A percentile compares a stretch with the other conserved stretches of the same genome.
These are phyloP conservation scores for Oidiodendron maius DNA, from an alignment of 495 filamentous ascomycete genomes.

Conservation along the genomic window DNA sequence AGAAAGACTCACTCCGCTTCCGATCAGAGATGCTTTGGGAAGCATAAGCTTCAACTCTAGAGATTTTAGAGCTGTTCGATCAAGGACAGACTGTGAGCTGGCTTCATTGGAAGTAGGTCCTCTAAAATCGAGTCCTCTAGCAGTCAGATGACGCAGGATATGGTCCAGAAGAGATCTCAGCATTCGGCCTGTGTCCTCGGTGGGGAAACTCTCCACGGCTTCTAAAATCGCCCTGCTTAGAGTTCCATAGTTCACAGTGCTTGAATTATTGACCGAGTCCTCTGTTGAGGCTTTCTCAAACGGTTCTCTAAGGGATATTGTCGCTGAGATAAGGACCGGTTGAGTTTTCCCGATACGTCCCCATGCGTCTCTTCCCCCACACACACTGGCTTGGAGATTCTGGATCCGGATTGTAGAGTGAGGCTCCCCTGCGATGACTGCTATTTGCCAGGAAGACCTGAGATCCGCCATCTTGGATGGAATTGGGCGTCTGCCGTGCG, in stretches of 20 bases:
- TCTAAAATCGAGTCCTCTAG: too few species aligned
- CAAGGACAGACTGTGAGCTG: conserved; percentile 14
- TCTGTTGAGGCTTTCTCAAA: conserved; percentile 40
- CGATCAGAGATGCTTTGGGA: conserved; percentile 49
- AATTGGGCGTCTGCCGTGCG: too few species aligned
- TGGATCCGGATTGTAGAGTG: conserved; percentile 38
- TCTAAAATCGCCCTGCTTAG: conserved; percentile 47
- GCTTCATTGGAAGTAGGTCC: neutral
- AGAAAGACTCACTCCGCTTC: conserved; percentile 37
- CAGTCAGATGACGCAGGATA: neutral
- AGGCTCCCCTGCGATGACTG: neutral
- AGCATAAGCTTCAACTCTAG: conserved; percentile 36
- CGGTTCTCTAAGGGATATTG: conserved; percentile 35
- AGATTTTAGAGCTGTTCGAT: conserved; percentile 18
- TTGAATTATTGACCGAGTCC: conserved; percentile 39
- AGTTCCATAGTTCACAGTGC: conserved; percentile 57
- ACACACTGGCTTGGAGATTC: conserved; percentile 40
- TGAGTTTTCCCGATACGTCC: conserved; percentile 41
- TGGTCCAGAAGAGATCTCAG: neutral
- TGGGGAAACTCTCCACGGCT: conserved; percentile 19
- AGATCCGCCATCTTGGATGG: conserved; percentile 8
- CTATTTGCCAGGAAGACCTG: conserved; percentile 5
- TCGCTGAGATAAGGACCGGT: conserved; percentile 46
- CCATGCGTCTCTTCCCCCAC: conserved; percentile 50
- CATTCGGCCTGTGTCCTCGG: neutral